Conservation (phyloP, 169 alveolate genomes). For the Theileria annulata region DNA sequence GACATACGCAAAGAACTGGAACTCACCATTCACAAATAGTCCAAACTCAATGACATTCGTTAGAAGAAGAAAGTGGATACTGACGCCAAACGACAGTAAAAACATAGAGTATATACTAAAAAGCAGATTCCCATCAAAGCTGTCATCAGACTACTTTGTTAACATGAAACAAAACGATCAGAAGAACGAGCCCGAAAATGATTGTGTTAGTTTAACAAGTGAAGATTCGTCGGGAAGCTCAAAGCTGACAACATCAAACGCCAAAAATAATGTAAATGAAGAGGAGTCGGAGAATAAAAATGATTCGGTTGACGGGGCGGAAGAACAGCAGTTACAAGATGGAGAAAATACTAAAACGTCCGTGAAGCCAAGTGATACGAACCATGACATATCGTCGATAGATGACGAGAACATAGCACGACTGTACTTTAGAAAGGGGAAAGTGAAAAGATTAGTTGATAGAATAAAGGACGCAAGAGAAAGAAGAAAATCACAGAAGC, state of each 20-base stretch:
- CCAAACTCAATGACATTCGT: constrained; percentile 53
- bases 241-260: not conserved
- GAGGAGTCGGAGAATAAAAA: constrained; percentile 12
- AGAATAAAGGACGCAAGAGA: constrained; percentile 17
- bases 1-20: constrained; percentile 61
- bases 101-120: constrained; percentile 11
- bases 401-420: constrained; percentile 14
- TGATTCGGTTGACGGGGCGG: constrained; percentile 3
- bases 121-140: constrained; percentile 4
- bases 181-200: not conserved
- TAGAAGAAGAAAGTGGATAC: constrained; percentile 55
- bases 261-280: not conserved
- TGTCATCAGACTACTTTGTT: constrained; percentile 3
- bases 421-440: constrained; percentile 14
- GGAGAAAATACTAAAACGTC: not conserved
- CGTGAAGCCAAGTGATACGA: not conserved
- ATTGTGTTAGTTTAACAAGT: not conserved
- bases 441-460: constrained; percentile 2
- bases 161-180: not conserved
- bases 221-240: not conserved
- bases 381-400: not conserved
- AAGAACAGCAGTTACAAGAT: not conserved
- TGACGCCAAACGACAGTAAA: constrained; percentile 17
- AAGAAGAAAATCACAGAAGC: constrained; percentile 11
- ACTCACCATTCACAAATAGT: constrained; percentile 34